Evolutionary conservation across 177 flowering plant genomes (phyloP).

Genomic region (Vitis hybrid): DNA sequence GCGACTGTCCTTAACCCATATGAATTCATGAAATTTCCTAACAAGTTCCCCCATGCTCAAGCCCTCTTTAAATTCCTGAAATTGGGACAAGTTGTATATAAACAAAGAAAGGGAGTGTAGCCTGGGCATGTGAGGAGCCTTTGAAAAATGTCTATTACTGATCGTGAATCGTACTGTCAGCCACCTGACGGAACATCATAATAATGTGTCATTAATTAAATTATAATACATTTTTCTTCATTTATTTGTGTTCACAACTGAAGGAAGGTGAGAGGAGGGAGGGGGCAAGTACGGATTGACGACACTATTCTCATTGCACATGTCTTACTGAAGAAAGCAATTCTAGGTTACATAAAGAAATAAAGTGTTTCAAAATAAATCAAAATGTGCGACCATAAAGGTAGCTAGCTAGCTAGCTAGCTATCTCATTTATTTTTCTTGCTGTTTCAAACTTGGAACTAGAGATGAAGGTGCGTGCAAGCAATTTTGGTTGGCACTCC

Average conservation of each 20-base stretch:
- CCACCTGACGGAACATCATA: constrained; percentile 20
- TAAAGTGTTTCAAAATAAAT: no score
- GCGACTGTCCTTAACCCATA: not conserved
- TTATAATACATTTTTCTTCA: not conserved
- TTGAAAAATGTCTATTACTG: not conserved
- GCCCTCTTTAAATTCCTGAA: constrained; percentile 9
- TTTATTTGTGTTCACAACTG: constrained; percentile 6
- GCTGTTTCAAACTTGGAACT: no score
- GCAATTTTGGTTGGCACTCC: no score
- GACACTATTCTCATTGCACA: constrained; percentile 36
- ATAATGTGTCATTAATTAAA: not conserved
- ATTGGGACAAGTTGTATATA: constrained; percentile 5
- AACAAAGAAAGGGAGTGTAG: constrained; percentile 10
- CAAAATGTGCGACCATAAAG: no score
- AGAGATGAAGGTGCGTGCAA: no score
- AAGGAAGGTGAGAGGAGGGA: constrained; percentile 22
- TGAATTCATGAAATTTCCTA: constrained; percentile 18
- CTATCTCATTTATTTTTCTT: no score
- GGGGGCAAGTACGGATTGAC: constrained; percentile 44
- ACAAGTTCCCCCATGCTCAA: constrained; percentile 5
- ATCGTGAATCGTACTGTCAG: constrained; percentile 13
- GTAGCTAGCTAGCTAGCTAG: no score
- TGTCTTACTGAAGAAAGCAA: constrained; percentile 15
- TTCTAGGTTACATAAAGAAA: not conserved
- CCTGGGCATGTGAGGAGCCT: constrained; percentile 14